Base-by-base conservation (phyloP, 2,329 filamentous ascomycete species). In the Penicillium sp. region DNA sequence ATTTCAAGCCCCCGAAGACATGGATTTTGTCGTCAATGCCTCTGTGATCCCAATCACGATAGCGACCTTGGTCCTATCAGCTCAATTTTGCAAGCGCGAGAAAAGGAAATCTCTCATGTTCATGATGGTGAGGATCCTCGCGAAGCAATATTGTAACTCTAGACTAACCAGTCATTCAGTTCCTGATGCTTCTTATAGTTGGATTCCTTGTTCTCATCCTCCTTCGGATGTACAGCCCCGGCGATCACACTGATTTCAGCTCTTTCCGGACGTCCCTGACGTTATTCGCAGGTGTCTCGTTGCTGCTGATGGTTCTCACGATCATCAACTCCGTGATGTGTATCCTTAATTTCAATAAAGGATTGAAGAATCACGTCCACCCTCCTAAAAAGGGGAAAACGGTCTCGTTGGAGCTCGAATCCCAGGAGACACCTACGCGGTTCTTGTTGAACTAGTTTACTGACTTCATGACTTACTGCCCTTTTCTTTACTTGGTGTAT, bases 281-380 rank as follows among this genome's bases (percentile, higher is more conserved):
- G 8, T 39, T 63, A 25, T 63, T 63, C 7, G 51, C 60, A 4
- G 23, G 35, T 25, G 32, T 60, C 8, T 60, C 59, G 9, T 48
- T 58, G 4, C 25, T 62, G 4, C 37, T 63, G 42, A 52, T 63
- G 13, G 18, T 10, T 12, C 10, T 52, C 16, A 62, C 61, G 2
- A 6, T 60, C 4, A 37, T 54, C 37, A 62, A 56, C 34, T 57
- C 56, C 13, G 50, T 60, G 32, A n/a, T 56, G 41, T 63, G 61
- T 46, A 62, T 63, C 13, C 10, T 55, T 16, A 62, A 60, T 25
- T 63, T 63, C 23, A 50, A 54, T 13, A 63, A 63, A 46, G 61
- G 61, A 13, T 40, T 63, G 39, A 63, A 62, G 6, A 37, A 55
- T 16, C 56, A 62, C 12, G 10, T 50, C 16, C 40, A 39, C 2